Base-by-base conservation (phyloP, 306 rosid species). In the Aeschynomene evenia region DNA sequence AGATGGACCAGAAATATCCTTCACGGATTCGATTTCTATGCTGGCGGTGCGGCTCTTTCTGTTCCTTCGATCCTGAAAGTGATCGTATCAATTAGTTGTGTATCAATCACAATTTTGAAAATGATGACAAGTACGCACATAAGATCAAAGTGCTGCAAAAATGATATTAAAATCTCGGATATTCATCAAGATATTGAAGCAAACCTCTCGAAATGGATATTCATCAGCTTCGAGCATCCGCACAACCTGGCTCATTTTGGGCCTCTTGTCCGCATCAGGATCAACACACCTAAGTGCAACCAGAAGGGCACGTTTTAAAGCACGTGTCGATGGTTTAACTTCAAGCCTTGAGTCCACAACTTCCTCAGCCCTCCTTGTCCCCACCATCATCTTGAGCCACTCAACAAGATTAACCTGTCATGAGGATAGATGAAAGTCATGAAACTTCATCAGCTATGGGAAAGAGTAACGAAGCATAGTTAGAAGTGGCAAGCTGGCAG, bases 351-450 rank as follows among this genome's bases (percentile, higher is more conserved):
- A 79, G 79, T 93, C 98, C 61, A 84, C 83, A 71, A 90, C 97
- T 80, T 93, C 98, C 81, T 90, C 97, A 5, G 93, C 87, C 79
- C 97, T 86, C 82, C 88, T 86, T 73, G 94, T 80, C 9, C 98
- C 98, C 14, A 93, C 98, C 98, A 93, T 93, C 82, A 86, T 71
- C 83, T 90, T 93, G 77, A 93, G 88, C 98, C 98, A 93, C 80
- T 93, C 98, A 24, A 93, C 97, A 55, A 93, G 97, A 84, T 90
- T 93, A 75, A 93, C 98, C 98, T 93, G 85, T 28, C 76, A 85
- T 11, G 19, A 69, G 43, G 24, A 72, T 55, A 21, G 65, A 28
- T 36, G 70, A 71, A 66, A 46, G n/a, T 18, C 55, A n/a, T n/a
- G n/a, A n/a, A n/a, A n/a, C n/a, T n/a, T 60, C 70, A 59, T 43